Evolutionary conservation across 2,329 filamentous ascomycete species (phyloP).

Genomic region (Aspergillus versicolor): DNA sequence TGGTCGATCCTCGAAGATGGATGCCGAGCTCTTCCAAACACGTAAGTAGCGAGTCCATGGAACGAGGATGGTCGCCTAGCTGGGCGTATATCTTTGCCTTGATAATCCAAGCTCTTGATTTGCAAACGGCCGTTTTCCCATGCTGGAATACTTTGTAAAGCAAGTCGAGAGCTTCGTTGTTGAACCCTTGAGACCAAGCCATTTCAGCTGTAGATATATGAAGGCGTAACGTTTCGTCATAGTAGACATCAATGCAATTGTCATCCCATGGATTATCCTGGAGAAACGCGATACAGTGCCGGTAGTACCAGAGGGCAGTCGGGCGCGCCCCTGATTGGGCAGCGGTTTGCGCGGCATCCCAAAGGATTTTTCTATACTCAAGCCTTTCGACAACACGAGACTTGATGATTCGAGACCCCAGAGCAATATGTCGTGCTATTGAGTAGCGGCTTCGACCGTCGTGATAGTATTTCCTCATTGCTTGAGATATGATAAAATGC

Average conservation of each 20-base stretch:
- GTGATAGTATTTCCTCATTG: conserved; percentile 69
- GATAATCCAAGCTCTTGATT: conserved; percentile 79
- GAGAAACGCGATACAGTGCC: conserved; percentile 72
- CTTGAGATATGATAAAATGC: conserved; percentile 86
- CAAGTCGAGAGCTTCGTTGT: conserved; percentile 65
- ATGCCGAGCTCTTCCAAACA: conserved; percentile 71
- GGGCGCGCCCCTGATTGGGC: conserved; percentile 79
- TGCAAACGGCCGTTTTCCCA: conserved; percentile 72
- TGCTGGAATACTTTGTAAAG: conserved; percentile 68
- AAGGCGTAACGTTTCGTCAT: conserved; percentile 80
- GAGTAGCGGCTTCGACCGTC: conserved; percentile 67
- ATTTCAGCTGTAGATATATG: conserved; percentile 80
- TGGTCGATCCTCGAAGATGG: conserved; percentile 63
- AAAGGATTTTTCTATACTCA: conserved; percentile 72
- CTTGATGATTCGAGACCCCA: conserved; percentile 73
- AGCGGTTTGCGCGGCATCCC: conserved; percentile 74
- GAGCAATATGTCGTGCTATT: conserved; percentile 77
- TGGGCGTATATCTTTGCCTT: conserved; percentile 77
- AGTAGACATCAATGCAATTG: conserved; percentile 68
- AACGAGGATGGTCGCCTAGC: conserved; percentile 67
- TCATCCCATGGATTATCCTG: conserved; percentile 78
- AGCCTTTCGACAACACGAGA: conserved; percentile 59
- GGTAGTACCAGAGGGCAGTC: conserved; percentile 80
- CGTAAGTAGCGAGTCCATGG: conserved; percentile 68
- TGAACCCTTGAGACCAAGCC: conserved; percentile 74